phyloP scores from a whole-genome alignment of 2,329 filamentous ascomycete species.

The Paramyrothecium sp. region DNA sequence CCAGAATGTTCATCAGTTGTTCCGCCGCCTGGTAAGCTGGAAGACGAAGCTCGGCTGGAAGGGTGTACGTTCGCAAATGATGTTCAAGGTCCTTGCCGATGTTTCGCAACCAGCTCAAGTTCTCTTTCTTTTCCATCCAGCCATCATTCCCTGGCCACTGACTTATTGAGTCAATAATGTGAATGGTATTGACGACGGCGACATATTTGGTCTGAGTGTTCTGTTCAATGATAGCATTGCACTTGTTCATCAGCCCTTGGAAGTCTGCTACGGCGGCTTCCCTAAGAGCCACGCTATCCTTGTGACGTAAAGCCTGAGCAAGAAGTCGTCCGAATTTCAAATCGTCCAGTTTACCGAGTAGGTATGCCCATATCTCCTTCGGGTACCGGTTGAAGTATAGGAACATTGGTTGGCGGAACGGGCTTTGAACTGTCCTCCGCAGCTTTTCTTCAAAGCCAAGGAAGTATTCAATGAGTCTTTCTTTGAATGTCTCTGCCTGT shows the following conservation, averaged over 20 bases:
- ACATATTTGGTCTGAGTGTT: constrained; percentile 67
- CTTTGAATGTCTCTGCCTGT: constrained; percentile 87
- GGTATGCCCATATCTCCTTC: constrained; percentile 79
- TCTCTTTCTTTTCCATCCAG: constrained; percentile 71
- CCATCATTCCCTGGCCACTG: constrained; percentile 60
- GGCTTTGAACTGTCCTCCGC: constrained; percentile 83
- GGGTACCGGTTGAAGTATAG: constrained; percentile 93
- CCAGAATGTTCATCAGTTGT: constrained; percentile 82
- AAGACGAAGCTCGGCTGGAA: constrained; percentile 73
- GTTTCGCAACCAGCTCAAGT: constrained; percentile 57
- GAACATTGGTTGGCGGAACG: constrained; percentile 86
- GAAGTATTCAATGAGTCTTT: constrained; percentile 85
- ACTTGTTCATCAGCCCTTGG: constrained; percentile 67
- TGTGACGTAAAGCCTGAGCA: constrained; percentile 77
- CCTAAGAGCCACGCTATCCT: constrained; percentile 71
- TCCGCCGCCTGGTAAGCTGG: constrained; percentile 87
- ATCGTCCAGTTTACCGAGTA: constrained; percentile 78
- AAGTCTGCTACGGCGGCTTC: constrained; percentile 73
- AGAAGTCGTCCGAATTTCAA: constrained; percentile 88
- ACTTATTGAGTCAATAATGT: constrained; percentile 77
- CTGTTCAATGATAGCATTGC: constrained; percentile 60
- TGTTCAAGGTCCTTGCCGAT: constrained; percentile 78
- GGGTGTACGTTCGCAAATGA: constrained; percentile 66
- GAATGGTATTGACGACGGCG: constrained; percentile 83
- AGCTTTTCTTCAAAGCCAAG: constrained; percentile 83